These are phyloP conservation scores for Moniliella sp. DNA, from an alignment of 1,284 basidiomycete species.

Conservation along the genomic window DNA sequence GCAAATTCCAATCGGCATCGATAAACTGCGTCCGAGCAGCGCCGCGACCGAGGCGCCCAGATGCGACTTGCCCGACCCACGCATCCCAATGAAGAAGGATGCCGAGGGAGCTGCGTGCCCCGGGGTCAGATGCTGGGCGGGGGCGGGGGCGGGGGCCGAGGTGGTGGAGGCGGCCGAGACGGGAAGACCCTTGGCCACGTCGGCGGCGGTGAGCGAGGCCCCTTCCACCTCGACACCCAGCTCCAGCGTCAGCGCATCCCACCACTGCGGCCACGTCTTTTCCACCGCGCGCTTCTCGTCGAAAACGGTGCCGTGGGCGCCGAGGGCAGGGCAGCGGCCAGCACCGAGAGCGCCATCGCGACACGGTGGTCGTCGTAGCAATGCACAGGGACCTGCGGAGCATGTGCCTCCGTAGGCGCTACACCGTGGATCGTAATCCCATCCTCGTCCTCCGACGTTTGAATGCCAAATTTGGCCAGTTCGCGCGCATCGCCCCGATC, in stretches of 20 bases:
- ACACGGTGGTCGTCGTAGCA: slow-evolving; percentile 98
- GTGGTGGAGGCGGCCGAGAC: slow-evolving; percentile 1
- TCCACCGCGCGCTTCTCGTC: slow-evolving; percentile 95
- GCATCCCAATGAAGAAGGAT: slow-evolving; percentile 80
- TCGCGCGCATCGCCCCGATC: slow-evolving; percentile 85
- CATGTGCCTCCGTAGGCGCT: slow-evolving; percentile 4
- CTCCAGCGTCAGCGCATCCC: slow-evolving; percentile 92
- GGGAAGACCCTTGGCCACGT: too few species aligned
- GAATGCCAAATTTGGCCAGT: slow-evolving; percentile 80
- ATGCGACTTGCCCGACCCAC: slow-evolving; percentile 82
- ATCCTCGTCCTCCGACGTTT: slow-evolving; percentile 74
- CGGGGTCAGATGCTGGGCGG: slow-evolving; percentile 9
- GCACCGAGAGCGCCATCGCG: slow-evolving; percentile 88
- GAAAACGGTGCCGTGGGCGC: slow-evolving; percentile 41
- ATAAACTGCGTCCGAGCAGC: slow-evolving; percentile 56
- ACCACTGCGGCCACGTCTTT: slow-evolving; percentile 99
- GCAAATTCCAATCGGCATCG: slow-evolving; percentile 66
- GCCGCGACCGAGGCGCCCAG: slow-evolving; percentile 59
- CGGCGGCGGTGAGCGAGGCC: slow-evolving; percentile 34
- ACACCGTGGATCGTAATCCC: slow-evolving; percentile 72
- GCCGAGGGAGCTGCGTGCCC: slow-evolving; percentile 38
- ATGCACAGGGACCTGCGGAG: slow-evolving; percentile 47
- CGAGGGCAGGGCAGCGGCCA: slow-evolving; percentile 52
- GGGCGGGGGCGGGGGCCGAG: slow-evolving; percentile 2
- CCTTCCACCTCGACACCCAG: slow-evolving; percentile 74